phyloP scores from a whole-genome alignment of 495 filamentous ascomycete species.

The Achaetomiella virescens region DNA sequence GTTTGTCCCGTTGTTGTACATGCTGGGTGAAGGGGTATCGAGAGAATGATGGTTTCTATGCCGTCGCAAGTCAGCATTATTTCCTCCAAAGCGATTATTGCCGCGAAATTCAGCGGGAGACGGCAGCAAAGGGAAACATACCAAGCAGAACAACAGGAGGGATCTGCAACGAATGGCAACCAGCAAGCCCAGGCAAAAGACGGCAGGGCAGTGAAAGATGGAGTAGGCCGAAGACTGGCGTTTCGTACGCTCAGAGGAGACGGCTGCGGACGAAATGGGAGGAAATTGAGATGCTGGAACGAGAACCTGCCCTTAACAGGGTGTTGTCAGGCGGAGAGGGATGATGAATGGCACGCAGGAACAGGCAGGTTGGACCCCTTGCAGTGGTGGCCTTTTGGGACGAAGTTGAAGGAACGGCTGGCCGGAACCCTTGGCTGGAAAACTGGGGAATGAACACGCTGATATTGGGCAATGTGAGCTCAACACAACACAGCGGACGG shows the following conservation, averaged over 20 bases:
- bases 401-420: no score
- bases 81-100: no score
- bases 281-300: background rate
- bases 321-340: background rate
- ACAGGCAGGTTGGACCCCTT: no score
- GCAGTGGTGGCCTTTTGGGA: no score
- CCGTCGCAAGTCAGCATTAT: no score
- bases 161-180: background rate
- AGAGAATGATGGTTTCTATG: background rate
- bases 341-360: background rate
- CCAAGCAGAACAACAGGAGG: background rate
- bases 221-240: no score
- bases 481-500: no score
- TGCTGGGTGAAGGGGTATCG: conserved; percentile 36
- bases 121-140: background rate
- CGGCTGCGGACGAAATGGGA: background rate
- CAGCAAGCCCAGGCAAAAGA: background rate
- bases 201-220: background rate
- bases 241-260: no score
- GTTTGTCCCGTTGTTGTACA: conserved; percentile 84
- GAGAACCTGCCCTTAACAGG: background rate
- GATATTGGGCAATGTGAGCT: conserved; percentile 5
- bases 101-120: no score
- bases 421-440: background rate
- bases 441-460: background rate